Percentiles rank a stretch among this genome's conserved stretches.
Evolutionary conservation across 495 filamentous ascomycete species (phyloP).

Genomic region (Tirmania nivea): DNA sequence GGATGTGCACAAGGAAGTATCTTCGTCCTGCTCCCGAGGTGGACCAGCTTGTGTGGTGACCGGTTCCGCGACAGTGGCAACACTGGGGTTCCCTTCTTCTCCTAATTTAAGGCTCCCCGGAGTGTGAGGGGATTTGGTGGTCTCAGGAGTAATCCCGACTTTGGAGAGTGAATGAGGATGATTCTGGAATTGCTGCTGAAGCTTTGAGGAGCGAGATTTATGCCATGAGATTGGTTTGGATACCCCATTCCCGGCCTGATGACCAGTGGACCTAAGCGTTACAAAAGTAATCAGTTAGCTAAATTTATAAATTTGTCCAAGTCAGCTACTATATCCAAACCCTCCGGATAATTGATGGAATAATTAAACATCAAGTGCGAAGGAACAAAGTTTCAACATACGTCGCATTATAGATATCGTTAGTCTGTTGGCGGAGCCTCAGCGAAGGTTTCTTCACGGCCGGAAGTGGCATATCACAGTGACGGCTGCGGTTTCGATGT

Average conservation of each 20-base stretch:
- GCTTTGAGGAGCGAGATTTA: slow-evolving; percentile 7
- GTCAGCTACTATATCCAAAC: too few relatives aligned
- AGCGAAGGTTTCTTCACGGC: neutral
- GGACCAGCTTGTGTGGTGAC: slow-evolving; percentile 10
- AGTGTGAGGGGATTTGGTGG: too few relatives aligned
- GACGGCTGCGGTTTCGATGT: too few relatives aligned
- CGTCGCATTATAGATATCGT: slow-evolving; percentile 13
- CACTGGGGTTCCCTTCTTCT: too few relatives aligned
- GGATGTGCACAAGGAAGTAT: too few relatives aligned
- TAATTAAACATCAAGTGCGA: neutral
- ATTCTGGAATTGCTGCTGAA: slow-evolving; percentile 12
- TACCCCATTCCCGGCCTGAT: slow-evolving; percentile 13
- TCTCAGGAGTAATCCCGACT: too few relatives aligned
- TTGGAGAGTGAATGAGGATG: slow-evolving; percentile 2
- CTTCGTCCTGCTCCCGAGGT: neutral
- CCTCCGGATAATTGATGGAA: too few relatives aligned
- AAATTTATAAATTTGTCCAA: too few relatives aligned
- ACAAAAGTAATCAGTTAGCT: neutral
- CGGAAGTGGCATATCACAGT: too few relatives aligned
- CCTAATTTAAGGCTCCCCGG: too few relatives aligned
- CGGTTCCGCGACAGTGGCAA: slow-evolving; percentile 8
- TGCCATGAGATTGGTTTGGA: slow-evolving; percentile 13
- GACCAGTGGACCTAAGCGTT: slow-evolving; percentile 8
- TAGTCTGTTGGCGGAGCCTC: slow-evolving; percentile 3
- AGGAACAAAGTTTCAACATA: neutral